phyloP scores from a whole-genome alignment of 1,284 basidiomycete genomes.

The Cryptococcus depauperatus region DNA sequence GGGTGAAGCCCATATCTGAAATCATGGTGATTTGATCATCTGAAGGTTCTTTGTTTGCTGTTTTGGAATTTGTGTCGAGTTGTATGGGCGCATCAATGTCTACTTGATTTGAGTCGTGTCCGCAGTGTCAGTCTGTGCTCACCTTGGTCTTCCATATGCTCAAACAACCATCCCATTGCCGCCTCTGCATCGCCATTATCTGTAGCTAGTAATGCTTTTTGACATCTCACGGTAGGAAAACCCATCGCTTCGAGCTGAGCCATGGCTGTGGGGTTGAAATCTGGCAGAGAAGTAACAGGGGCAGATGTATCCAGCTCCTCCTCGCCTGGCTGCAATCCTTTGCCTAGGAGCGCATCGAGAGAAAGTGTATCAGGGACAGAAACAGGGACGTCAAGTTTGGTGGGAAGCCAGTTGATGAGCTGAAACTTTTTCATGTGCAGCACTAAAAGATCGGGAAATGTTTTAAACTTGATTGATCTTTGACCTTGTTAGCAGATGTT shows the following conservation, averaged over 20 bases:
- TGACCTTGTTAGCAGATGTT: not conserved
- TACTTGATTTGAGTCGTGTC: slow-evolving; percentile 24
- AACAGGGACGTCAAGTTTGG: slow-evolving; percentile 89
- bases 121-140: slow-evolving; percentile 14
- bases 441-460: slow-evolving; percentile 81
- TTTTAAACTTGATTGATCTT: slow-evolving; percentile 68
- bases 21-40: slow-evolving; percentile 64
- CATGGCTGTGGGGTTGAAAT: slow-evolving; percentile 67
- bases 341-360: slow-evolving; percentile 64
- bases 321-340: slow-evolving; percentile 68
- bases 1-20: slow-evolving; percentile 87
- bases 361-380: slow-evolving; percentile 57
- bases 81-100: slow-evolving; percentile 83
- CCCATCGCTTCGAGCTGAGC: slow-evolving; percentile 76
- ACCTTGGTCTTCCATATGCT: slow-evolving; percentile 91
- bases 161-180: slow-evolving; percentile 94
- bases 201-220: slow-evolving; percentile 83
- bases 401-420: slow-evolving; percentile 92
- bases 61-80: slow-evolving; percentile 20
- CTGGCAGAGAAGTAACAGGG: slow-evolving; percentile 51
- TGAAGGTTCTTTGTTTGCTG: slow-evolving; percentile 52
- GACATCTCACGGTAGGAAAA: slow-evolving; percentile 70
- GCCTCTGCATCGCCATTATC: slow-evolving; percentile 68
- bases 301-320: slow-evolving; percentile 53
- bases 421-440: slow-evolving; percentile 93